phyloP scores from a whole-genome alignment of 495 filamentous ascomycete species.

The Xylona heveae region DNA sequence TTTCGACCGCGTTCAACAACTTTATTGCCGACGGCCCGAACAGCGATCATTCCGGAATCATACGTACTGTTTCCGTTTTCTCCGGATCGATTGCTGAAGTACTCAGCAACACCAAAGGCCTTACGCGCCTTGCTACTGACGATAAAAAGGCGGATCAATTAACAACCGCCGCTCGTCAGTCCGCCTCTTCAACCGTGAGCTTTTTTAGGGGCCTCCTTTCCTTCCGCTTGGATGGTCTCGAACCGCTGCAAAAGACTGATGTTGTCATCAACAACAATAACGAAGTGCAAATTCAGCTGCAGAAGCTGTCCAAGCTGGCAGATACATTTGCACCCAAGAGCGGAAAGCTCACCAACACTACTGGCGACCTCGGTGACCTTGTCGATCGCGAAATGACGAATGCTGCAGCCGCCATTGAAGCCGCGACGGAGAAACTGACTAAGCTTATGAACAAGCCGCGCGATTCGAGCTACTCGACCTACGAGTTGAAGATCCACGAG shows the following conservation, averaged over 20 bases:
- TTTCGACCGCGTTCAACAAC: constrained; percentile 92
- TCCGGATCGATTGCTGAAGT: constrained; percentile 83
- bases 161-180: constrained; percentile 57
- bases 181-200: constrained; percentile 71
- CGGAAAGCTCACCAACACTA: constrained; percentile 50
- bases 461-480: constrained; percentile 74
- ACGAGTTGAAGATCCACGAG: constrained; percentile 87
- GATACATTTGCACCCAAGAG: constrained; percentile 77
- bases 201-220: constrained; percentile 93
- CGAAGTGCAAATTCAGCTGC: constrained; percentile 79
- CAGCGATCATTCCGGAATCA: constrained; percentile 75
- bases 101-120: constrained; percentile 84
- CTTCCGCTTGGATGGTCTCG: constrained; percentile 77
- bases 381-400: constrained; percentile 83
- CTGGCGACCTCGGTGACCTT: constrained; percentile 75
- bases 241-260: constrained; percentile 73
- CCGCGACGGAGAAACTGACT: constrained; percentile 67
- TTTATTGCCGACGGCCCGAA: constrained; percentile 94
- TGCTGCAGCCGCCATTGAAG: constrained; percentile 89
- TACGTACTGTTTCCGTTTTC: constrained; percentile 80
- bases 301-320: constrained; percentile 75
- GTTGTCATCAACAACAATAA: constrained; percentile 92
- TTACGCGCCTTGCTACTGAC: constrained; percentile 83
- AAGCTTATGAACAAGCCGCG: constrained; percentile 86
- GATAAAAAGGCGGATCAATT: constrained; percentile 83